Evolutionary conservation across 495 filamentous ascomycete species (phyloP), one percentile per base, ranked within the genome.

Genomic region (Alectoria sarmentosa): DNA sequence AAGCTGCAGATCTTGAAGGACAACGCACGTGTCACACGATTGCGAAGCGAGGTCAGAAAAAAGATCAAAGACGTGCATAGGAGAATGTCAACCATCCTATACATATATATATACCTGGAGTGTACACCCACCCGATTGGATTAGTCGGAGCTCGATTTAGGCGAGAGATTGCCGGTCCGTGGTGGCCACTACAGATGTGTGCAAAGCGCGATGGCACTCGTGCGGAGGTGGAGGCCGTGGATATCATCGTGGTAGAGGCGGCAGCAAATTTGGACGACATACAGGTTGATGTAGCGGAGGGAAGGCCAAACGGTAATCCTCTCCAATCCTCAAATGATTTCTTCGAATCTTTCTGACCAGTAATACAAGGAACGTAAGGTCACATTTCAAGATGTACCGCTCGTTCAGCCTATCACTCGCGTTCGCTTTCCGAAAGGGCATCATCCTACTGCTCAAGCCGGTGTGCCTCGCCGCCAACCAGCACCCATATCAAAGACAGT

Each of bases 171-270:
- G n/a, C n/a, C n/a, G n/a, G n/a, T n/a, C n/a, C n/a, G n/a, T n/a
- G n/a, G n/a, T n/a, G n/a, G n/a, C n/a, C n/a, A n/a, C n/a, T n/a
- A n/a, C n/a, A n/a, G n/a, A n/a, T n/a, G n/a, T n/a, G n/a, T n/a
- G n/a, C n/a, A n/a, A n/a, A n/a, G n/a, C n/a, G n/a, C n/a, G n/a
- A n/a, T n/a, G n/a, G n/a, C n/a, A n/a, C n/a, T n/a, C n/a, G n/a
- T n/a, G n/a, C n/a, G n/a, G n/a, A n/a, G n/a, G 36, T 60, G 42
- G 63, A 19, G 55, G 54, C 44, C 63, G 67, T 44, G 37, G 61
- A 17, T 49, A 55, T 7, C 38, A 32, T 14, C 32, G 30, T 34
- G 60, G 60, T 17, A 49, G 42, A 48, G 67, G 67, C 1, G 67
- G 67, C 23, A 46, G 59, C 28, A 30, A 28, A 15, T 34, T 38